Base-by-base conservation (phyloP, 2,329 filamentous ascomycete species). In the Trichothecium roseum region DNA sequence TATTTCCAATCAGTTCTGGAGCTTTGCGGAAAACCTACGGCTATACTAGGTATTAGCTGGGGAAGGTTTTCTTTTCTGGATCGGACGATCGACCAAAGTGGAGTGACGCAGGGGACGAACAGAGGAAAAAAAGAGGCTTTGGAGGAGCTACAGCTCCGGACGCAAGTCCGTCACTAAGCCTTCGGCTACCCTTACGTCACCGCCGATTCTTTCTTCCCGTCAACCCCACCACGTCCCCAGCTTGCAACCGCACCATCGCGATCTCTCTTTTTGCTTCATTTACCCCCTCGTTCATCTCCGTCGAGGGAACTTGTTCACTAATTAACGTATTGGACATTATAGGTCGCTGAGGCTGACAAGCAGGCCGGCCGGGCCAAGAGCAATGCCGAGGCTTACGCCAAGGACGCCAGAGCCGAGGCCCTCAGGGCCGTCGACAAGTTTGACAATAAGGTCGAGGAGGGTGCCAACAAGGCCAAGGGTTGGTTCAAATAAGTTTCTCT, bases 381-480 rank as follows among this genome's bases (percentile, higher is more conserved):
- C 48, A 68, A 72, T 34, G 64, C 72, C 40, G 68, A 80, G 45
- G 59, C 72, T 18, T 72, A 74, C 47, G 67, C 71, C 32, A 75
- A 80, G 53, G 73, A 81, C 15, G 64, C 73, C 40, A 72, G 81
- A 46, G 72, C 77, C 28, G 69, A 80, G 41, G 63, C 78, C 22
- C 59, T 81, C 49, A 75, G 79, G 55, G 83, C 86, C 51, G 76
- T 91, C 35, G 81, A 95, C 60, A 75, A 81, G 57, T 80, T 88
- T 50, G 88, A 94, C 63, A 74, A 77, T 50, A 87, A 78, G 45
- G 81, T 94, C 35, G 83, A 88, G 66, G 68, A 84, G 45, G 78
- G 78, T 45, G 77, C 86, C 4, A 62, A 78, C 35, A 82, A 94
- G 67, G 83, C 86, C 30, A 94, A 94, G 77, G 75, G 78, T 50